phyloP scores from a whole-genome alignment of 129 eudicot genomes.

The Centaurea solstitialis region DNA sequence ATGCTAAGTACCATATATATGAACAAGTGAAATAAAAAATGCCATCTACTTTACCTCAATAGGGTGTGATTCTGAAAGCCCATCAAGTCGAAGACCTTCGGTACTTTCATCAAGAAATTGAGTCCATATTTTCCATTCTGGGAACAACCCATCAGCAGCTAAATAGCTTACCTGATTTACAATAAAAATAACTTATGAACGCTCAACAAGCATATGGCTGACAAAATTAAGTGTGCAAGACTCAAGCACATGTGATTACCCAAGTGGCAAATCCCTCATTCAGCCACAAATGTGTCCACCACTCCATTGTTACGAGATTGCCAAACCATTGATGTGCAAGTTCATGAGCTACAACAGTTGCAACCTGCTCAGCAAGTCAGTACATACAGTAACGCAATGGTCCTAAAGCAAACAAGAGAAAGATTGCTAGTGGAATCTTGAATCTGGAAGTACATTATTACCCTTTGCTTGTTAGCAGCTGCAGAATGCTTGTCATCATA shows the following conservation, averaged over 20 bases:
- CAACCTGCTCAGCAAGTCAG: constrained; percentile 51
- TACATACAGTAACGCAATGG: constrained; percentile 1
- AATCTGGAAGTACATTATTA: constrained; percentile 39
- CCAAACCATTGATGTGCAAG: constrained; percentile 99
- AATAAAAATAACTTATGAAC: constrained; percentile 16
- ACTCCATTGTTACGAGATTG: constrained; percentile 98
- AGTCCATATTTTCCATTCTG: constrained; percentile 99
- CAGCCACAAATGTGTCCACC: constrained; percentile 99
- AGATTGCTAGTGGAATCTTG: background rate
- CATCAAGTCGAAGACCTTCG: constrained; percentile 96
- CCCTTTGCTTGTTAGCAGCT: constrained; percentile 97
- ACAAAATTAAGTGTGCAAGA: constrained; percentile 7
- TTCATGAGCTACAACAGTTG: constrained; percentile 96
- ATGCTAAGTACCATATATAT: background rate
- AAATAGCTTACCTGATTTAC: constrained; percentile 80
- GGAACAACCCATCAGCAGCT: constrained; percentile 88
- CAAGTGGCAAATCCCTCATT: constrained; percentile 99
- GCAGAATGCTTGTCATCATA: constrained; percentile 97
- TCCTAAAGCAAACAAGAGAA: constrained; percentile 1
- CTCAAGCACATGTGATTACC: constrained; percentile 44
- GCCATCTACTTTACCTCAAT: constrained; percentile 62
- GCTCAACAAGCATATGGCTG: constrained; percentile 3
- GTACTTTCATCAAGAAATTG: constrained; percentile 96
- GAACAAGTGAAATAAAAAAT: constrained; percentile 1
- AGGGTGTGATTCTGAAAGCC: constrained; percentile 98